Evolutionary conservation across 139 green algal genomes (phyloP).

Genomic region (Tetradesmus obliquus): DNA sequence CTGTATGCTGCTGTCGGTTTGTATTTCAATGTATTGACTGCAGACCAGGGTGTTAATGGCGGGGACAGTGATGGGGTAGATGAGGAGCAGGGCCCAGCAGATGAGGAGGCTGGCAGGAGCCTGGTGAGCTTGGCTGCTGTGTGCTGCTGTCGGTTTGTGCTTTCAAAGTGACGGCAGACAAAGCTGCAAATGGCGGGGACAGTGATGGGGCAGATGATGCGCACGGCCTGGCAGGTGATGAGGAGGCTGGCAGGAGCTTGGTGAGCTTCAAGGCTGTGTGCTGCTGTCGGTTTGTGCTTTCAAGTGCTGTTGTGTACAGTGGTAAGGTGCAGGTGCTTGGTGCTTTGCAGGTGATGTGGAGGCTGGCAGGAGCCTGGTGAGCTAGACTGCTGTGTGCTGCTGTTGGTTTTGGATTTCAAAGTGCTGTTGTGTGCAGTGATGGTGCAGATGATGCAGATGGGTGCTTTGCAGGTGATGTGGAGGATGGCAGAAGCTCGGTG

Average conservation of each 20-base stretch:
- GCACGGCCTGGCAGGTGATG: not conserved
- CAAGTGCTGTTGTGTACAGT: not conserved
- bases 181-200: too few relatives aligned
- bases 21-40: not conserved
- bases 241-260: too few relatives aligned
- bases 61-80: too few relatives aligned
- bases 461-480: too few relatives aligned
- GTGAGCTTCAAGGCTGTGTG: too few relatives aligned
- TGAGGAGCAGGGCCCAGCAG: too few relatives aligned
- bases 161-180: not conserved
- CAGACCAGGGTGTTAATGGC: too few relatives aligned
- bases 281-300: not conserved
- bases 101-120: too few relatives aligned
- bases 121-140: not conserved
- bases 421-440: not conserved
- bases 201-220: not conserved
- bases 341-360: not conserved
- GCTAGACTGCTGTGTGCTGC: not conserved
- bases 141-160: not conserved
- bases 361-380: constrained; percentile 27
- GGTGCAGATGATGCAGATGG: not conserved
- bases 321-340: not conserved
- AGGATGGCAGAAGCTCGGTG: too few relatives aligned
- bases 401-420: not conserved
- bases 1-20: not conserved